Evolutionary conservation across 176 grass and related monocot species (phyloP), one percentile per base, ranked within the genome.

Genomic region (Olyra latifolia): DNA sequence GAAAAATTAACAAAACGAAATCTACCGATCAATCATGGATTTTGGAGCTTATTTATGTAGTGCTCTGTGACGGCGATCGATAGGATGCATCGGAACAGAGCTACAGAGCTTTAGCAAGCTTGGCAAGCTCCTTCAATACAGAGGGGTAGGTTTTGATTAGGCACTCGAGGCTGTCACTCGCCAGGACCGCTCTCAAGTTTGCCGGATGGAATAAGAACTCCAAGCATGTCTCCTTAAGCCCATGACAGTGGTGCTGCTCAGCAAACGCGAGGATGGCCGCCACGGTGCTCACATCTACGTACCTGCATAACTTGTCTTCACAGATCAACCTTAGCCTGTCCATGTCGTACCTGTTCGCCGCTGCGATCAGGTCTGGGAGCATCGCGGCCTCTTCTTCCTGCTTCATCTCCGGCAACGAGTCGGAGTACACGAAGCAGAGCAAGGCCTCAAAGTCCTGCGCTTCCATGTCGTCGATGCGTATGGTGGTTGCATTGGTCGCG

Each of bases 401-500:
- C 53, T 38, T 24, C 7, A 5, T 74, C 6, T 74, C 71, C 0
- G 53, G 52, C 12, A 57, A 1, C 10, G 6, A 23, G 71, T 74
- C 52, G 52, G 71, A 57, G 71, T 74, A 74, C 0, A 55, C 5
- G 35, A 40, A 74, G 14, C 0, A 22, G 11, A 74, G n/a, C 11
- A 74, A 14, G 1, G 32, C 20, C 7, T 56, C 38, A 1, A 74
- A 74, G 12, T 24, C 71, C 3, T 0, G 49, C 11, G 49, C 1
- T 2, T 74, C 30, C 19, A 72, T 53, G 69, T 72, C 10, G 1
- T 72, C 48, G 5, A 53, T 2, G 28, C 1, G 4, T 0, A 72
- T 0, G 5, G 32, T 0, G 32, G 32, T 4, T 2, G 32, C 27
- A 0, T 2, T 0, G 16, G 14, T 4, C 17, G 4, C 4, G 0